phyloP scores from a whole-genome alignment of 768 basidiomycete genomes.

The Rubroboletus satanas region DNA sequence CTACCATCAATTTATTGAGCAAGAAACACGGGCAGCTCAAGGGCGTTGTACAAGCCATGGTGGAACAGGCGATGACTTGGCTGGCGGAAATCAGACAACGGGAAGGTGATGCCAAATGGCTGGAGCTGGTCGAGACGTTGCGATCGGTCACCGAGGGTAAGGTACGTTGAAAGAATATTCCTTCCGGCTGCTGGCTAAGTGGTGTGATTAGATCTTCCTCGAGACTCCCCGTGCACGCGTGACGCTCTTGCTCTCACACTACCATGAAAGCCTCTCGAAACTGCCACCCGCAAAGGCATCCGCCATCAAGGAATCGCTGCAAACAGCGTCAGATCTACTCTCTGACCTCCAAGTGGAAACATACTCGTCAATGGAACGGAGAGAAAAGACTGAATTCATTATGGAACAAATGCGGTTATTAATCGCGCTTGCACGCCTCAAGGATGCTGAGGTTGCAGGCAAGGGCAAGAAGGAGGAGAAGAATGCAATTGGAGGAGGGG shows the following conservation, averaged over 20 bases:
- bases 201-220: constrained; percentile 72
- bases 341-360: constrained; percentile 98
- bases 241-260: constrained; percentile 77
- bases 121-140: constrained; percentile 85
- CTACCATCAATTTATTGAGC: constrained; percentile 62
- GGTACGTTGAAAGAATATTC: constrained; percentile 42
- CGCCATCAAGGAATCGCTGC: constrained; percentile 59
- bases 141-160: constrained; percentile 95
- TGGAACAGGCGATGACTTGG: constrained; percentile 82
- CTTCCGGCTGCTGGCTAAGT: background rate
- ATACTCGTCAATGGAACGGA: constrained; percentile 96
- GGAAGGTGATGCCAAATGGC: constrained; percentile 71
- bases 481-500: constrained; percentile 63
- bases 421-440: constrained; percentile 69
- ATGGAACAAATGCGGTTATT: constrained; percentile 95
- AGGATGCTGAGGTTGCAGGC: constrained; percentile 60
- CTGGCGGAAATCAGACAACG: constrained; percentile 67
- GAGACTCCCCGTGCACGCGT: constrained; percentile 95
- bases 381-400: constrained; percentile 98
- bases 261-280: constrained; percentile 71
- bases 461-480: constrained; percentile 51
- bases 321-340: constrained; percentile 86
- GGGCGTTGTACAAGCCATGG: constrained; percentile 84
- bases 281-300: constrained; percentile 39
- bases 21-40: constrained; percentile 99